phyloP scores from a whole-genome alignment of 2,329 filamentous ascomycete species.

The Colletotrichum tropicicola region DNA sequence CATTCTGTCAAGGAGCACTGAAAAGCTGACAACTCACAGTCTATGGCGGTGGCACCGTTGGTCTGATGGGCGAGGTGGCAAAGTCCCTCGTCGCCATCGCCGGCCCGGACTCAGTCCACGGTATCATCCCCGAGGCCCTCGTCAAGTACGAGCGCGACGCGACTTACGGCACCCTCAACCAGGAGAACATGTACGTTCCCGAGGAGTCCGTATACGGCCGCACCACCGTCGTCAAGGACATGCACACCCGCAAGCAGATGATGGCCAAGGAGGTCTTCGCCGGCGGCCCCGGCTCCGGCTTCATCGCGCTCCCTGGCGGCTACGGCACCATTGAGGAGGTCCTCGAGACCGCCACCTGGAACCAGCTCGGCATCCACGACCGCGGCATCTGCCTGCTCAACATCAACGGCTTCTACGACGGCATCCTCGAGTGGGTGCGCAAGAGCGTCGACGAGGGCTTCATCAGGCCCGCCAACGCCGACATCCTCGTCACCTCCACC shows the following conservation, averaged over 20 bases:
- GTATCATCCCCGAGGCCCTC: slow-evolving; percentile 89
- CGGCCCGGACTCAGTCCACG: slow-evolving; percentile 85
- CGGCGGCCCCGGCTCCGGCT: slow-evolving; percentile 85
- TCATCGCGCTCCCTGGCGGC: slow-evolving; percentile 87
- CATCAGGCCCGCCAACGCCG: slow-evolving; percentile 73
- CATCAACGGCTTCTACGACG: slow-evolving; percentile 91
- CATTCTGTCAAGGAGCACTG: background rate
- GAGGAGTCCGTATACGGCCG: slow-evolving; percentile 76
- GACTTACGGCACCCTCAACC: slow-evolving; percentile 56
- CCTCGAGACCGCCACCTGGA: slow-evolving; percentile 92
- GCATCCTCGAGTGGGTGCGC: slow-evolving; percentile 82
- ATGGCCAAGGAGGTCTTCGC: slow-evolving; percentile 90
- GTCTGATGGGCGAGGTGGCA: slow-evolving; percentile 94
- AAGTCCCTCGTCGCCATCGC: slow-evolving; percentile 84
- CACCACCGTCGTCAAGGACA: slow-evolving; percentile 90
- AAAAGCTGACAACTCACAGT: slow-evolving; percentile 57
- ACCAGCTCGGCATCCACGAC: slow-evolving; percentile 92
- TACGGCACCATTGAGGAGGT: slow-evolving; percentile 97
- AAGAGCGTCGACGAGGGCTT: slow-evolving; percentile 82
- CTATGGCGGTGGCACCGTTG: slow-evolving; percentile 93
- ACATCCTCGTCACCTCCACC: slow-evolving; percentile 82
- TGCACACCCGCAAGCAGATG: slow-evolving; percentile 94
- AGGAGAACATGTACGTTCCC: slow-evolving; percentile 65
- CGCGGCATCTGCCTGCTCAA: slow-evolving; percentile 85
- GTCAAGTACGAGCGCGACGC: slow-evolving; percentile 79